These are phyloP conservation scores for Fusarium beomiforme DNA, from an alignment of 2,329 filamentous ascomycete genomes.

Conservation along the genomic window DNA sequence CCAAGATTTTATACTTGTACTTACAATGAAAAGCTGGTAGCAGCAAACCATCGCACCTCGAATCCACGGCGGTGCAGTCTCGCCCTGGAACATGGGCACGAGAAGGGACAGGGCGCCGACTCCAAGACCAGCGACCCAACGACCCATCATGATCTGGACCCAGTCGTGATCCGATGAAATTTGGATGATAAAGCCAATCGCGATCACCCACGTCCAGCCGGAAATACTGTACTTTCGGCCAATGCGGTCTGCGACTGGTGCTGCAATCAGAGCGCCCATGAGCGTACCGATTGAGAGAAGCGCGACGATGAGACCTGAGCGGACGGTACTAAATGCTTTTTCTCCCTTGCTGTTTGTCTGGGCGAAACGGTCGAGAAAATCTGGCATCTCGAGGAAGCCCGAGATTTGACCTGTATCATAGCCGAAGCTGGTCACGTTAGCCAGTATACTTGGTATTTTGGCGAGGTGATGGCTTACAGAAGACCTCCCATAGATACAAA, in stretches of 20 bases:
- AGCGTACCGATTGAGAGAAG: slow-evolving; percentile 69
- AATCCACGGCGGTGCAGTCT: slow-evolving; percentile 73
- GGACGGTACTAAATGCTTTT: slow-evolving; percentile 60
- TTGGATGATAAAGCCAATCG: slow-evolving; percentile 74
- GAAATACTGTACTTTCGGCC: slow-evolving; percentile 72
- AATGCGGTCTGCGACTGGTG: slow-evolving; percentile 71
- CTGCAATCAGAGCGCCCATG: slow-evolving; percentile 67
- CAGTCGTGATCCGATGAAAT: slow-evolving; percentile 65
- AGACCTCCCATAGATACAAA: slow-evolving; percentile 58
- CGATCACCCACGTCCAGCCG: slow-evolving; percentile 68
- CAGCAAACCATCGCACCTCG: slow-evolving; percentile 71
- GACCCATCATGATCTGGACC: slow-evolving; percentile 73
- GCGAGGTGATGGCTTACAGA: slow-evolving; percentile 46
- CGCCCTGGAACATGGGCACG: slow-evolving; percentile 79
- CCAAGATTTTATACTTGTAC: background rate
- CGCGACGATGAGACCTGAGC: slow-evolving; percentile 68
- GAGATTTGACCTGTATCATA: slow-evolving; percentile 65
- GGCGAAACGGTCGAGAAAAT: slow-evolving; percentile 64
- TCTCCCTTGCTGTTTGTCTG: slow-evolving; percentile 51
- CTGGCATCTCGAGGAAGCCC: slow-evolving; percentile 67
- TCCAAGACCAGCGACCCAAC: slow-evolving; percentile 72
- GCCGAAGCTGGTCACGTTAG: slow-evolving; percentile 45
- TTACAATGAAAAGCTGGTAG: slow-evolving; percentile 76
- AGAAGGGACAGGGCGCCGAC: slow-evolving; percentile 73
- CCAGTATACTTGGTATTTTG: no score